Conservation (phyloP, 2,329 filamentous ascomycete species). For the Aspergillus tubingensis region DNA sequence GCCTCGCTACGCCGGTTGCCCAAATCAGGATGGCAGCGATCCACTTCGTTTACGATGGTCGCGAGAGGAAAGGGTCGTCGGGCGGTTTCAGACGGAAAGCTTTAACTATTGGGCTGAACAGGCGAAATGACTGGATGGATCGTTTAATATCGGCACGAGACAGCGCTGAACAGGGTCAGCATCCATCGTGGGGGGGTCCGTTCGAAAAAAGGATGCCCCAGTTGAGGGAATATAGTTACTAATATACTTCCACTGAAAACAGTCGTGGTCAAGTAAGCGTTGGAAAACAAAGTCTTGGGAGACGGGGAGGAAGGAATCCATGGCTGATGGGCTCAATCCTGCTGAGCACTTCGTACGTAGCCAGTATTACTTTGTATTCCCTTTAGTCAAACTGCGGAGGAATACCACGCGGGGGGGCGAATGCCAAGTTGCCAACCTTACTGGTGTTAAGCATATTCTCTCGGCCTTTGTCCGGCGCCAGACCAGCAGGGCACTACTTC, state of each 20-base stretch:
- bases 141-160: background rate
- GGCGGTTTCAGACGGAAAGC: conserved; percentile 4
- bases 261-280: background rate
- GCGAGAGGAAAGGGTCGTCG: conserved; percentile 8
- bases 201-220: background rate
- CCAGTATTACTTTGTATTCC: background rate
- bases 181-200: background rate
- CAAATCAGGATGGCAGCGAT: conserved; percentile 18
- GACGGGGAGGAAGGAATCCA: background rate
- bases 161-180: background rate
- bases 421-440: conserved; percentile 39
- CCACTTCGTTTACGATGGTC: conserved; percentile 20
- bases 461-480: conserved; percentile 31
- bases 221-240: background rate
- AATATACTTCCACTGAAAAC: too few species aligned
- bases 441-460: conserved; percentile 41
- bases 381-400: conserved; percentile 13
- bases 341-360: background rate
- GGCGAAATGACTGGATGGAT: too few species aligned
- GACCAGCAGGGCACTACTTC: conserved; percentile 17
- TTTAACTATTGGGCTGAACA: background rate
- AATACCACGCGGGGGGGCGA: conserved; percentile 21
- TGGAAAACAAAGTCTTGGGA: background rate
- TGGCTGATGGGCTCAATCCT: background rate
- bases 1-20: conserved; percentile 19